Evolutionary conservation across 2,329 filamentous ascomycete species (phyloP).

Genomic region (Exophiala phaeomuriformis): DNA sequence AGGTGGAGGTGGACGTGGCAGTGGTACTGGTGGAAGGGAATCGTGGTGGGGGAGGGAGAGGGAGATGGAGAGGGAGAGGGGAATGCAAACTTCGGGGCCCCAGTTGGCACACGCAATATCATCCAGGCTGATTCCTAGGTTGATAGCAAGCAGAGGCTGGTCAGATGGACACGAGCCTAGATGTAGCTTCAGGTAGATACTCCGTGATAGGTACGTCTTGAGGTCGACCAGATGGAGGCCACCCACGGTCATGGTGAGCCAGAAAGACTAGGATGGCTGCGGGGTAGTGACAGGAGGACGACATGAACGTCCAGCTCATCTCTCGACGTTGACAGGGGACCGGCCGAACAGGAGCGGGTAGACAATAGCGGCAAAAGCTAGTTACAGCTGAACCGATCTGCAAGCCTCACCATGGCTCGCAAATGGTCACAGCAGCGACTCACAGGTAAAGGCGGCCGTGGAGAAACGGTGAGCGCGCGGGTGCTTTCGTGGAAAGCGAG

Average conservation of each 20-base stretch:
- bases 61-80: not conserved
- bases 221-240: not conserved
- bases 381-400: not conserved
- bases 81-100: not conserved
- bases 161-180: conserved; percentile 6
- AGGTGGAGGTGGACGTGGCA: not conserved
- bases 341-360: too few relatives aligned
- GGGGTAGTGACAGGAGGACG: conserved; percentile 5
- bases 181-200: conserved; percentile 3
- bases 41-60: not conserved
- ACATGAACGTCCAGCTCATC: not conserved
- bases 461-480: too few relatives aligned
- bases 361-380: not conserved
- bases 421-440: not conserved
- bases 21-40: not conserved
- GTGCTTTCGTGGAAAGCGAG: not conserved
- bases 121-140: not conserved
- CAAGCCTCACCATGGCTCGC: not conserved
- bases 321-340: too few relatives aligned
- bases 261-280: conserved; percentile 1
- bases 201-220: conserved; percentile 8
- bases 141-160: not conserved
- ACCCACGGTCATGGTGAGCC: not conserved
- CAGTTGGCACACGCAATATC: not conserved
- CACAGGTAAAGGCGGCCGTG: too few relatives aligned